Conservation (phyloP, 2,329 filamentous ascomycete species). For the Colletotrichum scovillei region DNA sequence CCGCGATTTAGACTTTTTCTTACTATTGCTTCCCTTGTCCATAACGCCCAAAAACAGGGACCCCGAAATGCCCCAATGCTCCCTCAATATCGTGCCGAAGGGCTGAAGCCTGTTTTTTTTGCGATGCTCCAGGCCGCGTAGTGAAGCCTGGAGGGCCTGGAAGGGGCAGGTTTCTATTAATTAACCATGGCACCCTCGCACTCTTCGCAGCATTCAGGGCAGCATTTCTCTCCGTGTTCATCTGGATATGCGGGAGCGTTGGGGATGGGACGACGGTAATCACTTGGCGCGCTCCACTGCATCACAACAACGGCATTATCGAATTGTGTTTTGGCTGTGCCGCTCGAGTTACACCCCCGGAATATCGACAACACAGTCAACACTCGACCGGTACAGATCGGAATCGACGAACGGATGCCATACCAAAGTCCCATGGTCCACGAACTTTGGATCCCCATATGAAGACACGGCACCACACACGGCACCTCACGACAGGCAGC, state of each 20-base stretch:
- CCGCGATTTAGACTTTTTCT: constrained; percentile 27
- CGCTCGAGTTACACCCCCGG: neutral
- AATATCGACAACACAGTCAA: neutral
- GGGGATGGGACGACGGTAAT: neutral
- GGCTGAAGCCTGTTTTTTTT: neutral
- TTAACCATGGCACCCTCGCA: neutral
- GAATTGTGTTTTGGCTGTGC: neutral
- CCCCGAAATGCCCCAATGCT: neutral
- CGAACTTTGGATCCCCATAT: too few relatives aligned
- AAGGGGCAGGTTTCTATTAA: neutral
- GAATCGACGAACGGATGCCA: neutral
- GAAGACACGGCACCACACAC: too few relatives aligned
- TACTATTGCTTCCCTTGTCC: constrained; percentile 9
- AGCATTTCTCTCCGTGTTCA: neutral
- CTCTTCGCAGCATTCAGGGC: neutral
- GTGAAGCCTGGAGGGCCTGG: neutral
- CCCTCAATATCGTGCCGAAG: neutral
- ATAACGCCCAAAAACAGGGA: neutral
- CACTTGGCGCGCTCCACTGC: neutral
- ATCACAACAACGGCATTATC: neutral
- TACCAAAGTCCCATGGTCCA: too few relatives aligned
- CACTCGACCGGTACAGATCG: neutral
- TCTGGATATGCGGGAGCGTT: neutral
- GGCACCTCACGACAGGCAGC: too few relatives aligned
- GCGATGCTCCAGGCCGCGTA: neutral